These are phyloP conservation scores for Cnidoscolus chayamansa DNA, from an alignment of 441 rosid species.

Conservation along the genomic window DNA sequence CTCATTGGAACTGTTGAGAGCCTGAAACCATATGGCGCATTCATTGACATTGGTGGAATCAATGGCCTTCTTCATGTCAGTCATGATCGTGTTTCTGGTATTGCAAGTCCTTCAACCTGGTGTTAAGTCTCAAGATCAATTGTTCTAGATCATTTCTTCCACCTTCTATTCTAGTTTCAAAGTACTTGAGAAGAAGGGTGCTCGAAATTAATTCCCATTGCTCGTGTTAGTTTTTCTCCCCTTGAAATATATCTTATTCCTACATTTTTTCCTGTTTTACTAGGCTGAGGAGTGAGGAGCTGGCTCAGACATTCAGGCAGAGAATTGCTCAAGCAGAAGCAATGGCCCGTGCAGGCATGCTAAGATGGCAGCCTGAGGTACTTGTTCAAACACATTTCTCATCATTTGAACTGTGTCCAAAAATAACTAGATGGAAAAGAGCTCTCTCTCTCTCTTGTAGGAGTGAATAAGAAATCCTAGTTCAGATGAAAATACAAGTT, in stretches of 20 bases:
- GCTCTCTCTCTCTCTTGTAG: neutral
- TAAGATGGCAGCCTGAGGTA: constrained; percentile 97
- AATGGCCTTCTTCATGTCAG: constrained; percentile 97
- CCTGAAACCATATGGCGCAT: constrained; percentile 96
- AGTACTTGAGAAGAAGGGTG: neutral
- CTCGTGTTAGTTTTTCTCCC: neutral
- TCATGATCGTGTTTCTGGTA: constrained; percentile 88
- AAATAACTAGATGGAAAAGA: neutral
- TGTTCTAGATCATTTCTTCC: neutral
- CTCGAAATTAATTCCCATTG: neutral
- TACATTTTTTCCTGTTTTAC: constrained; percentile 29
- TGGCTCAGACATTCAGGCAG: constrained; percentile 97
- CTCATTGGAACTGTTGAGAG: constrained; percentile 85
- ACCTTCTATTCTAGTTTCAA: neutral
- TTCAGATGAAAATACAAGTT: neutral
- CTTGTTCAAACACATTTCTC: neutral
- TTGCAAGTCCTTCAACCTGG: constrained; percentile 98
- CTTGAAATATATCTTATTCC: neutral
- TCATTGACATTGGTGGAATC: constrained; percentile 95
- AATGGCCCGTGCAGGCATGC: constrained; percentile 98
- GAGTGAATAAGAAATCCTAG: neutral
- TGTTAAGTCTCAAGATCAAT: constrained; percentile 73
- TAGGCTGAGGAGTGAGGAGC: constrained; percentile 98
- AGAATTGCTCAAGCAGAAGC: constrained; percentile 99
- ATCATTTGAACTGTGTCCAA: neutral